Conservation (phyloP, 2,329 filamentous ascomycete genomes). For the Penicillium janthinellum region DNA sequence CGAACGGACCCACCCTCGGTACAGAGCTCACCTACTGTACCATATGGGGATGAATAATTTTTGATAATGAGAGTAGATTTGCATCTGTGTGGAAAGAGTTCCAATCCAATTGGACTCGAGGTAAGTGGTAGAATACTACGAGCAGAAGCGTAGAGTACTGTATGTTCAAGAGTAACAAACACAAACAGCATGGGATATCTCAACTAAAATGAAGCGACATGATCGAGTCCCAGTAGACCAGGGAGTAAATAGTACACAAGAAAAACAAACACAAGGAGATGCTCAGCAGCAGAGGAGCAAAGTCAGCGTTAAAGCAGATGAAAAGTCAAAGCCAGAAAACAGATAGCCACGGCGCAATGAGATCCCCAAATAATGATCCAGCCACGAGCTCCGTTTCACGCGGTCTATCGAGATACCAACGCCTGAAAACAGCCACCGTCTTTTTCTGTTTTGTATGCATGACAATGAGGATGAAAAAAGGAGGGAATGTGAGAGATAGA, state of each 20-base stretch:
- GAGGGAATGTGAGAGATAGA: conserved; percentile 7
- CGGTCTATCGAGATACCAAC: conserved; percentile 13
- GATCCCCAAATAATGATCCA: conserved; percentile 13
- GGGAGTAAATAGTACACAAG: neutral
- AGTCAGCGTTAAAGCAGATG: neutral
- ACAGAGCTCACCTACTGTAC: too few species aligned
- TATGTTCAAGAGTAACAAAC: neutral
- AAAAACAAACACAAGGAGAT: conserved; percentile 11
- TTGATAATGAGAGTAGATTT: too few species aligned
- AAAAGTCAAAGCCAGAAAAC: neutral
- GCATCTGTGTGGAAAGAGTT: too few species aligned
- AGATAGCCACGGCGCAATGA: neutral
- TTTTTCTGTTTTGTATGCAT: conserved; percentile 7
- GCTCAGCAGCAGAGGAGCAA: neutral
- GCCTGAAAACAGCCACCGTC: conserved; percentile 7
- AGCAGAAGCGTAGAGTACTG: too few species aligned
- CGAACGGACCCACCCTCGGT: too few species aligned
- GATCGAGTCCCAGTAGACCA: neutral
- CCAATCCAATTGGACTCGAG: too few species aligned
- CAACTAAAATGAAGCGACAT: conserved; percentile 15
- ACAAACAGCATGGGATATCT: conserved; percentile 28
- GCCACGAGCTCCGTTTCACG: conserved; percentile 1
- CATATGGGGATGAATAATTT: too few species aligned
- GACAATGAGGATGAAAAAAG: conserved; percentile 2
- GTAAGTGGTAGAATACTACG: too few species aligned